Base-by-base conservation (phyloP, 2,329 filamentous ascomycete species). In the Aspergillus tamarii region DNA sequence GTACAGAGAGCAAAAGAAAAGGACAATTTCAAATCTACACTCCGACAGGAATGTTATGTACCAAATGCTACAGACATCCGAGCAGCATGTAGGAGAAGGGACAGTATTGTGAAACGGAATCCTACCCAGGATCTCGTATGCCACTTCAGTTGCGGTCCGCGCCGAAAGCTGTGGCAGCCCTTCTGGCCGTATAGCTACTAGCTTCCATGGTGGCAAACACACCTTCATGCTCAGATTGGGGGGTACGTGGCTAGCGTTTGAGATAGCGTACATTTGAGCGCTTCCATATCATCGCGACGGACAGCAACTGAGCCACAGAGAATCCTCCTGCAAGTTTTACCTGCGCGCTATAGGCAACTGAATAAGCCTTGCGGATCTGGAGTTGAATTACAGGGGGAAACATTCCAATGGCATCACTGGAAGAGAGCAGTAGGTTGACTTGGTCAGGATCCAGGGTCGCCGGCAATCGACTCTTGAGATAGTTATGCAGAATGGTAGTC, bases 401-500 rank as follows among this genome's bases (percentile, higher is more conserved):
- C 1, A 23, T 30, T 14, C 14, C 14, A 41, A 67, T 66, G 3
- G 53, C 46, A 14, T 67, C 56, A 19, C 57, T 63, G 23, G 64
- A 46, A 7, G 45, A 39, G 30, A 60, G 48, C 19, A 45, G 30
- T 6, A 34, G 50, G 26, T 34, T 14, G 36, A 68, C 52, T 36
- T 67, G 61, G 9, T 53, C 63, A 28, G 46, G 26, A 19, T 19
- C 16, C 5, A 50, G 23, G 3, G 26, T 28, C 26, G 2, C 46
- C 16, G 46, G 19, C 46, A 50, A 19, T 19, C 23, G 23, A 11
- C 19, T 28, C n/a, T 62, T 50, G 19, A 70, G 28, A 43, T 69
- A 66, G 59, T 63, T 62, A 30, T 63, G 66, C 39, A 72, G 48
- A 21, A 72, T 67, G n/a, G 66, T 69, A 30, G 73, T 75, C 57